Evolutionary conservation across 345 rosid species (phyloP).

Genomic region (Salix purpurea): DNA sequence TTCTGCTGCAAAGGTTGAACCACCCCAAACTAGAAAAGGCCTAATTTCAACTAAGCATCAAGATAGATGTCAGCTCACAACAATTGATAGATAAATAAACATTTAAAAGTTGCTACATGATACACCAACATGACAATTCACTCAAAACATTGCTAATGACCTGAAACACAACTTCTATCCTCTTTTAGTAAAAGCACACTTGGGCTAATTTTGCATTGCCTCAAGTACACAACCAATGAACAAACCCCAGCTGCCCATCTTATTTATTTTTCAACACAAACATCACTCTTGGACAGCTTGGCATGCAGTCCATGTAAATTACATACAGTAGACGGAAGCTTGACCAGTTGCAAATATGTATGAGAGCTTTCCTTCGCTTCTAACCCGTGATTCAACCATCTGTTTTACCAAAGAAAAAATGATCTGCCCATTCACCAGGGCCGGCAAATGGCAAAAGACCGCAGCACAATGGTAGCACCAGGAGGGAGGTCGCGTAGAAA

Average conservation of each 20-base stretch:
- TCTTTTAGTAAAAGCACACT: background rate
- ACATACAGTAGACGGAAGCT: background rate
- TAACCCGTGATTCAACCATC: constrained; percentile 16
- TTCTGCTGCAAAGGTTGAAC: too few species aligned
- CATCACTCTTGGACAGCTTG: background rate
- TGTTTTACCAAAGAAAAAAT: constrained; percentile 29
- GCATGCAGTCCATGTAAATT: background rate
- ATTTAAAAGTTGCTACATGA: too few species aligned
- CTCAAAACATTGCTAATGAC: too few species aligned
- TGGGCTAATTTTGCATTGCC: background rate
- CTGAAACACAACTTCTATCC: too few species aligned
- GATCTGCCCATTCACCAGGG: constrained; percentile 61
- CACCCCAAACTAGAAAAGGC: too few species aligned
- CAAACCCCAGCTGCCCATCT: background rate
- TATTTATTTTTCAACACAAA: background rate
- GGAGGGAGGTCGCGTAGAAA: constrained; percentile 35
- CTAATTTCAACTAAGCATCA: background rate
- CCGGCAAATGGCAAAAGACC: constrained; percentile 77
- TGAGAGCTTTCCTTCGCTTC: background rate
- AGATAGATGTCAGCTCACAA: too few species aligned
- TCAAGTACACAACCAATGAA: background rate
- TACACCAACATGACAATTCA: too few species aligned
- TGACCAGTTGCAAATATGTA: background rate
- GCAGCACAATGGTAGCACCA: constrained; percentile 55
- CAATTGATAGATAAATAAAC: too few species aligned